These are phyloP conservation scores for Lactarius hatsudake DNA, from an alignment of 768 basidiomycete genomes.

Conservation along the genomic window DNA sequence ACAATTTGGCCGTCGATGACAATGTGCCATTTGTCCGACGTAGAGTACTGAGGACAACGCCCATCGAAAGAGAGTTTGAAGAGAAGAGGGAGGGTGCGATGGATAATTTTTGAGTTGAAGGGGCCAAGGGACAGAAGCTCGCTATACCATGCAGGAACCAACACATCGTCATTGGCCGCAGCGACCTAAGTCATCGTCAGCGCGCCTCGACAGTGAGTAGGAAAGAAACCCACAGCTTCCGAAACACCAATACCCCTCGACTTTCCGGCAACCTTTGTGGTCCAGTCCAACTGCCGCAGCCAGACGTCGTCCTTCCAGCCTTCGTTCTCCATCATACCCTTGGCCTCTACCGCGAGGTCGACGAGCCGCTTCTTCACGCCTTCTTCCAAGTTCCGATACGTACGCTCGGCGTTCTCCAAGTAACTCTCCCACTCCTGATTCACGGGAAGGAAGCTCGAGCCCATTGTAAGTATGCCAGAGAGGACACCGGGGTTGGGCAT, in stretches of 20 bases:
- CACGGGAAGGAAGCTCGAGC: slow-evolving; percentile 86
- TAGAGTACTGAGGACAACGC: slow-evolving; percentile 54
- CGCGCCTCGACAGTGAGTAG: background rate
- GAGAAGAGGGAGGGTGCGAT: slow-evolving; percentile 64
- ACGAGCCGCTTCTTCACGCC: slow-evolving; percentile 59
- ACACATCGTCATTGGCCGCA: background rate
- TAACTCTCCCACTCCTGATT: slow-evolving; percentile 89
- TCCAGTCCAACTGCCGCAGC: slow-evolving; percentile 93
- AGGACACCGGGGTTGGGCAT: slow-evolving; percentile 91
- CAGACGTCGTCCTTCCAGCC: slow-evolving; percentile 75
- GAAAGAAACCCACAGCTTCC: slow-evolving; percentile 32
- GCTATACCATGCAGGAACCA: slow-evolving; percentile 55
- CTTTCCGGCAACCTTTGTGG: slow-evolving; percentile 74
- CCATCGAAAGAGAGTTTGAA: slow-evolving; percentile 61
- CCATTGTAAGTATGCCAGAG: slow-evolving; percentile 88
- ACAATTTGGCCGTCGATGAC: slow-evolving; percentile 35
- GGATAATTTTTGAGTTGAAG: slow-evolving; percentile 40
- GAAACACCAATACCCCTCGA: slow-evolving; percentile 54
- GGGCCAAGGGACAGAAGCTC: slow-evolving; percentile 46
- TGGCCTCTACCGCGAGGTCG: slow-evolving; percentile 61
- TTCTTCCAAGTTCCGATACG: slow-evolving; percentile 68
- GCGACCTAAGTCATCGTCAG: background rate
- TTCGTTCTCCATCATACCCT: slow-evolving; percentile 46
- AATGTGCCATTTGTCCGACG: slow-evolving; percentile 68
- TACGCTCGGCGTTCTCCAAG: slow-evolving; percentile 69